Percentiles rank a stretch among this genome's conserved stretches.
Conservation (phyloP, 2,329 filamentous ascomycete genomes). For the Cordyceps cicadae region DNA sequence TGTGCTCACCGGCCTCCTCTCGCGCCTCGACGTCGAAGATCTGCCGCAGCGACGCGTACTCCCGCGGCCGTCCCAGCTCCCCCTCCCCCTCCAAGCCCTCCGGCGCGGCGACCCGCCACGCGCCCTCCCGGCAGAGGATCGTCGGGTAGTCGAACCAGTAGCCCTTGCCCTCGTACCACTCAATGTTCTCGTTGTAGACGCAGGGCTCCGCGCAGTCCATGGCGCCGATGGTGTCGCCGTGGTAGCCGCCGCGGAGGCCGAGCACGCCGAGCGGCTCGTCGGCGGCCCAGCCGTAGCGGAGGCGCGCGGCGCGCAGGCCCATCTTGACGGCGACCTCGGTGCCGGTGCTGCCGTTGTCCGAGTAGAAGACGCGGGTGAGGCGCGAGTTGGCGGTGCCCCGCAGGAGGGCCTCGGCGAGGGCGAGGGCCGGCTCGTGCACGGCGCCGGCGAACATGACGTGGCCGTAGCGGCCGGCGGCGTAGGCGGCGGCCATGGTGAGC, state of each 20-base stretch:
- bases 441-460: constrained; percentile 82
- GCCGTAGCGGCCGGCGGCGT: constrained; percentile 75
- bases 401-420: constrained; percentile 58
- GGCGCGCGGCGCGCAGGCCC: constrained; percentile 61
- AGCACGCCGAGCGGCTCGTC: constrained; percentile 56
- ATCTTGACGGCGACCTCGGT: constrained; percentile 82
- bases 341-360: constrained; percentile 76
- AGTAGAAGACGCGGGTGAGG: constrained; percentile 67
- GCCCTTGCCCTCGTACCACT: constrained; percentile 75
- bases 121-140: constrained; percentile 56
- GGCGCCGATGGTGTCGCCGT: constrained; percentile 79
- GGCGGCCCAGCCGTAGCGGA: constrained; percentile 58
- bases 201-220: constrained; percentile 80
- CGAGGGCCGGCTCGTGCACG: constrained; percentile 69
- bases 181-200: constrained; percentile 71
- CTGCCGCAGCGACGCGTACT: constrained; percentile 41
- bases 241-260: constrained; percentile 72
- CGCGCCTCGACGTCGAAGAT: constrained; percentile 53
- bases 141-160: constrained; percentile 75
- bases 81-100: constrained; percentile 36
- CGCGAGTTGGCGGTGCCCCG: constrained; percentile 53
- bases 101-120: constrained; percentile 57
- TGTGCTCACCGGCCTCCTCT: constrained; percentile 33
- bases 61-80: constrained; percentile 35
- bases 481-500: constrained; percentile 65